A percentile compares a stretch with the other conserved stretches of the same genome.
Conservation (phyloP, 176 grass and related monocot species). For the Zoysia japonica region DNA sequence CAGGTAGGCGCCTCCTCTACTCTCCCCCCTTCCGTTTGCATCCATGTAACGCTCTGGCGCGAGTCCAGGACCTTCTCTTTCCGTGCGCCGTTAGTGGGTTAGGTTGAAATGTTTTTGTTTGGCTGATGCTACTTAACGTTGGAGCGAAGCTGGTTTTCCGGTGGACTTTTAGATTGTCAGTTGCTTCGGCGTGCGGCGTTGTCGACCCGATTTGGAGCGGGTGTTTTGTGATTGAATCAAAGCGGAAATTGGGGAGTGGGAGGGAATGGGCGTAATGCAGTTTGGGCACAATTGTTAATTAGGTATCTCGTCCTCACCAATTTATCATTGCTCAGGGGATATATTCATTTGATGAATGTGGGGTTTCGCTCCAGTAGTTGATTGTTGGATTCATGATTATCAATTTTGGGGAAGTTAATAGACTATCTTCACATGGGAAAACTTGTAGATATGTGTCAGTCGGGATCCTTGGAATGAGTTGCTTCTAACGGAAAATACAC, state of each 20-base stretch:
- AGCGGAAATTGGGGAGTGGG: background rate
- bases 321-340: background rate
- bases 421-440: background rate
- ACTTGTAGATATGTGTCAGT: background rate
- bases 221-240: background rate
- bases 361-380: background rate
- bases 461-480: background rate
- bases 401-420: background rate
- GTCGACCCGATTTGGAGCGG: background rate
- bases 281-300: background rate
- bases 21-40: background rate
- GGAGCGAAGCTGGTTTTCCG: background rate
- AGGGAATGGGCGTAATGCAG: background rate
- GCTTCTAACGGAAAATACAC: background rate
- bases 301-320: background rate
- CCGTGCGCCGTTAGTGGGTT: background rate
- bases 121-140: background rate
- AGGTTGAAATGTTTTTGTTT: background rate
- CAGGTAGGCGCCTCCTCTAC: constrained; percentile 43
- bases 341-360: background rate
- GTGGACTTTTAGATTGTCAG: background rate
- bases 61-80: background rate
- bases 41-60: background rate
- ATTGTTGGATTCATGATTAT: background rate
- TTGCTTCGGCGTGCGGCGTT: background rate